Evolutionary conservation across 2,329 filamentous ascomycete genomes (phyloP).

Genomic region (Thermochaetoides dissita): DNA sequence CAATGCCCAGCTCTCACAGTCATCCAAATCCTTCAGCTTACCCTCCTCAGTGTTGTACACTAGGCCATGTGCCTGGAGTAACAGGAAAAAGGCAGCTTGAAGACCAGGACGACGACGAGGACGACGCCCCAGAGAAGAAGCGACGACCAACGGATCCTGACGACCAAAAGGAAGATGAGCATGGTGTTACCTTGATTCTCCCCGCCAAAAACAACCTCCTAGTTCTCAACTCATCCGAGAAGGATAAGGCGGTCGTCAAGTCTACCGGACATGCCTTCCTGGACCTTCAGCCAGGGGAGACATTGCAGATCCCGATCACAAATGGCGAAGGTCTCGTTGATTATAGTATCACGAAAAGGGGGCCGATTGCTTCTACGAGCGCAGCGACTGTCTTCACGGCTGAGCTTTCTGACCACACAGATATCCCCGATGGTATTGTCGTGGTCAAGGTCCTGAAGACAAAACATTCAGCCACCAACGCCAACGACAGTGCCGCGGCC

Average conservation of each 20-base stretch:
- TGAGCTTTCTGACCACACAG: conserved; percentile 32
- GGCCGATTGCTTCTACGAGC: conserved; percentile 40
- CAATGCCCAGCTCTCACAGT: too few relatives aligned
- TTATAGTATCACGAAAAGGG: conserved; percentile 40
- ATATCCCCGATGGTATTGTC: conserved; percentile 33
- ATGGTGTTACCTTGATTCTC: conserved; percentile 42
- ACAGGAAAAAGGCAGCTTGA: conserved; percentile 37
- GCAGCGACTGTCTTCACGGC: conserved; percentile 44
- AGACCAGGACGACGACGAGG: conserved; percentile 26
- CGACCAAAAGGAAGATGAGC: conserved; percentile 22
- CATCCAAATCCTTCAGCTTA: too few relatives aligned
- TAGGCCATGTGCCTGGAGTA: too few relatives aligned
- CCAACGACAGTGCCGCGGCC: conserved; percentile 36
- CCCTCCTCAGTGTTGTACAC: too few relatives aligned
- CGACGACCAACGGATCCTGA: conserved; percentile 19
- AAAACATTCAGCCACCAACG: conserved; percentile 22
- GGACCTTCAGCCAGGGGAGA: conserved; percentile 35
- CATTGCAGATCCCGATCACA: conserved; percentile 27
- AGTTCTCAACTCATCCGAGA: conserved; percentile 34
- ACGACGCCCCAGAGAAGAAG: conserved; percentile 26
- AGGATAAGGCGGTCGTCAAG: conserved; percentile 32
- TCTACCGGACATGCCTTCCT: conserved; percentile 36
- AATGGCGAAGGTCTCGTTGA: conserved; percentile 37
- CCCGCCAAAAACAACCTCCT: conserved; percentile 35
- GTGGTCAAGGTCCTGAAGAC: conserved; percentile 50